Conservation (phyloP, 306 rosid genomes). For the Fragaria nilgerrensis region DNA sequence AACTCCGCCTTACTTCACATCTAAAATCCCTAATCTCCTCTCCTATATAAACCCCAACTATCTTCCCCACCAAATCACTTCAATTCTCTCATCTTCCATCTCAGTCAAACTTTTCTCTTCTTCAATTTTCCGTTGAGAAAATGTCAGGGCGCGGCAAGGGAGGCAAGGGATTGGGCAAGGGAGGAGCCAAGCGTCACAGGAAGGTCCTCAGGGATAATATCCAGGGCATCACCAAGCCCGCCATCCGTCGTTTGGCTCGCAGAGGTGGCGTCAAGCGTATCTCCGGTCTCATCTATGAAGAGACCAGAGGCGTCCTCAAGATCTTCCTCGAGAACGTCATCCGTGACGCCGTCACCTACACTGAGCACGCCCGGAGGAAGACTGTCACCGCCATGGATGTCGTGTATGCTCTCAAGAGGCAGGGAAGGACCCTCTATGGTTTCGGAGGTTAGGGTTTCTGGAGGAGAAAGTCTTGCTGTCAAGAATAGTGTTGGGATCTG, state of each 20-base stretch:
- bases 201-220: conserved; percentile 65
- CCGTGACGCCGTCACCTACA: conserved; percentile 70
- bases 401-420: conserved; percentile 64
- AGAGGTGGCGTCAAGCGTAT: conserved; percentile 71
- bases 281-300: conserved; percentile 67
- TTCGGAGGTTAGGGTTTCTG: conserved; percentile 56
- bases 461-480: conserved; percentile 58
- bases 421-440: conserved; percentile 71
- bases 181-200: conserved; percentile 75
- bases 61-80: not conserved
- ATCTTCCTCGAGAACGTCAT: conserved; percentile 71
- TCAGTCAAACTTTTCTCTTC: not conserved
- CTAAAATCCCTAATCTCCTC: too few species aligned
- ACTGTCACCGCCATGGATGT: conserved; percentile 77
- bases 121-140: not conserved
- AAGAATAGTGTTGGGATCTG: conserved; percentile 28
- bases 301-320: conserved; percentile 65
- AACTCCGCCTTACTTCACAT: not conserved
- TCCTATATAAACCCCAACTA: not conserved
- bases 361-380: conserved; percentile 65
- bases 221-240: conserved; percentile 68
- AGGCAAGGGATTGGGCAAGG: conserved; percentile 72
- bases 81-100: not conserved
- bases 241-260: conserved; percentile 64
- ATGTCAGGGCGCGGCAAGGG: conserved; percentile 77